phyloP scores from a whole-genome alignment of 179 eudicot genomes.

The Corrigiola litoralis region DNA sequence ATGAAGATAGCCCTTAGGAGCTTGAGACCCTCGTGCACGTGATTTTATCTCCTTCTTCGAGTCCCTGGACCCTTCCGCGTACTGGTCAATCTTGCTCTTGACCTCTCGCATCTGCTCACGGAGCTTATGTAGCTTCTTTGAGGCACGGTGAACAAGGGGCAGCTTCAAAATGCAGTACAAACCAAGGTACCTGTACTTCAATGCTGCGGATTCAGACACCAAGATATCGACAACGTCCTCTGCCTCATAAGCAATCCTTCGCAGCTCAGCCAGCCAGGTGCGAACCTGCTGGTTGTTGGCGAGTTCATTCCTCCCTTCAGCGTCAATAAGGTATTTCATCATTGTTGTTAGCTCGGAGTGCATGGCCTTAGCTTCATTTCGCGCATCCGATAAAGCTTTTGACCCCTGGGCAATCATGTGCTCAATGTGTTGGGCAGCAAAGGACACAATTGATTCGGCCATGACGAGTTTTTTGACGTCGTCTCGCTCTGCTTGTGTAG shows the following conservation, averaged over 20 bases:
- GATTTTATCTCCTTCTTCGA: neutral
- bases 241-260: constrained; percentile 13
- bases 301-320: neutral
- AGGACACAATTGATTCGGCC: constrained; percentile 18
- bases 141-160: neutral
- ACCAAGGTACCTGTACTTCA: neutral
- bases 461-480: no score
- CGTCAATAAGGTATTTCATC: neutral
- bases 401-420: constrained; percentile 1
- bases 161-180: neutral
- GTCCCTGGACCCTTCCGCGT: constrained; percentile 4
- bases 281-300: neutral
- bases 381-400: neutral
- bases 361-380: neutral
- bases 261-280: constrained; percentile 1
- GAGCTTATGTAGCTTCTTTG: constrained; percentile 7
- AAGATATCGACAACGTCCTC: constrained; percentile 23
- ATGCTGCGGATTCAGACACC: neutral
- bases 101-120: neutral
- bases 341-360: neutral
- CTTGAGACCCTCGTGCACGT: neutral
- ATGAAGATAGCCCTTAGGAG: constrained; percentile 9
- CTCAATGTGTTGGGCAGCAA: constrained; percentile 13
- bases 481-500: no score
- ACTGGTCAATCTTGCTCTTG: neutral